Conservation (phyloP, 441 rosid genomes). For the Gossypium aridum region DNA sequence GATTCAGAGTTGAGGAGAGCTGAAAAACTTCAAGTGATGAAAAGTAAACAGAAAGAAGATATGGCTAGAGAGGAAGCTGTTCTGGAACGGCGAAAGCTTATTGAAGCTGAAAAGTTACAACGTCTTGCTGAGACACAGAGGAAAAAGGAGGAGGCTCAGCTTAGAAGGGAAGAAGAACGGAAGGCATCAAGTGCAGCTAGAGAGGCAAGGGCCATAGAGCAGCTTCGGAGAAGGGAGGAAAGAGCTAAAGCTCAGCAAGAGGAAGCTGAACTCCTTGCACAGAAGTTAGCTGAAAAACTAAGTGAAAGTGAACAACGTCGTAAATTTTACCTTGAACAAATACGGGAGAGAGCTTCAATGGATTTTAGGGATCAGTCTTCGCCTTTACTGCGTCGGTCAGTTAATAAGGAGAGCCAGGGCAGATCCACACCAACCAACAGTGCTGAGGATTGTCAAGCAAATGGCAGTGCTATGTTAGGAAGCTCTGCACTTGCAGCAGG, state of each 20-base stretch:
- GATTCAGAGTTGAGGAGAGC: constrained; percentile 81
- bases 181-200: constrained; percentile 82
- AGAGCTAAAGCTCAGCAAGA: constrained; percentile 87
- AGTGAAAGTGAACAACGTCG: constrained; percentile 80
- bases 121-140: constrained; percentile 77
- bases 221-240: constrained; percentile 69
- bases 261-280: constrained; percentile 81
- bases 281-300: constrained; percentile 71
- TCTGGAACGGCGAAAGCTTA: constrained; percentile 63
- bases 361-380: constrained; percentile 83
- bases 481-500: constrained; percentile 31
- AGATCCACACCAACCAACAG: constrained; percentile 37
- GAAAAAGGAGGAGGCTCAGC: constrained; percentile 81
- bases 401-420: constrained; percentile 57
- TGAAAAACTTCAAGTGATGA: constrained; percentile 64
- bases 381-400: constrained; percentile 53
- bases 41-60: constrained; percentile 71
- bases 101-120: constrained; percentile 82
- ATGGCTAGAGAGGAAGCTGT: constrained; percentile 82
- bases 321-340: constrained; percentile 70
- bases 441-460: constrained; percentile 46
- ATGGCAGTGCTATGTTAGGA: constrained; percentile 25
- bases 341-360: constrained; percentile 80
- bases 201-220: constrained; percentile 71
- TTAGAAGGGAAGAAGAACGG: constrained; percentile 84